Conservation (phyloP, 2,329 filamentous ascomycete genomes). For the Exutisphaerella laricina region DNA sequence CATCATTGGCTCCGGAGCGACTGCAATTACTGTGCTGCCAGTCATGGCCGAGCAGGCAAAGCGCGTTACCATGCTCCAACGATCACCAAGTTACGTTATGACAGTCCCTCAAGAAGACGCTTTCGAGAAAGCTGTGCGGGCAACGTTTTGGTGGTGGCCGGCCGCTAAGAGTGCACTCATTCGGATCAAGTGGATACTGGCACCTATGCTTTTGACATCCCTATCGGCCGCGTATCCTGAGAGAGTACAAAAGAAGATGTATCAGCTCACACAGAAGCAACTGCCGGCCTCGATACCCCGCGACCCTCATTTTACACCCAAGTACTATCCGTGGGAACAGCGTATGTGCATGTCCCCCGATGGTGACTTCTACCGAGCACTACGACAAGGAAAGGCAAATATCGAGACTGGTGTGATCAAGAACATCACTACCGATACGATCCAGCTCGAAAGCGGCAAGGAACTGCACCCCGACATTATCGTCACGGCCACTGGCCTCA, state of each 20-base stretch:
- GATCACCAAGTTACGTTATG: conserved; percentile 61
- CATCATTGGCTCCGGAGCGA: conserved; percentile 72
- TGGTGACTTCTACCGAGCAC: conserved; percentile 53
- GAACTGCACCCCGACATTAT: conserved; percentile 56
- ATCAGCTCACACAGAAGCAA: conserved; percentile 39
- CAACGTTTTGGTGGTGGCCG: conserved; percentile 21
- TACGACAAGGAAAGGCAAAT: conserved; percentile 47
- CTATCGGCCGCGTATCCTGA: conserved; percentile 33
- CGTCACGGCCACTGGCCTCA: conserved; percentile 60
- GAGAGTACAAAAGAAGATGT: conserved; percentile 33
- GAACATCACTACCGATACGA: conserved; percentile 44
- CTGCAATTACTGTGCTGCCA: conserved; percentile 71
- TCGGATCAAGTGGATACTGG: conserved; percentile 34
- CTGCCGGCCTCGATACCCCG: conserved; percentile 43
- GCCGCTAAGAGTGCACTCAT: conserved; percentile 29
- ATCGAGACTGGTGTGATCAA: conserved; percentile 54
- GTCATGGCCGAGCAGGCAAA: conserved; percentile 58
- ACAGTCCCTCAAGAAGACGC: conserved; percentile 27
- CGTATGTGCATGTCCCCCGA: conserved; percentile 65
- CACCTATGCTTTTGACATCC: conserved; percentile 32
- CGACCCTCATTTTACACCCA: conserved; percentile 41
- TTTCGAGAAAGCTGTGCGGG: conserved; percentile 24
- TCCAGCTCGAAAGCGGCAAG: conserved; percentile 40
- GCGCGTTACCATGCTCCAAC: conserved; percentile 73
- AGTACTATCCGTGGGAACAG: conserved; percentile 59